Evolutionary conservation across 225 moss, liverwort and hornwort genomes (phyloP).

Genomic region (Straminergon stramineum): DNA sequence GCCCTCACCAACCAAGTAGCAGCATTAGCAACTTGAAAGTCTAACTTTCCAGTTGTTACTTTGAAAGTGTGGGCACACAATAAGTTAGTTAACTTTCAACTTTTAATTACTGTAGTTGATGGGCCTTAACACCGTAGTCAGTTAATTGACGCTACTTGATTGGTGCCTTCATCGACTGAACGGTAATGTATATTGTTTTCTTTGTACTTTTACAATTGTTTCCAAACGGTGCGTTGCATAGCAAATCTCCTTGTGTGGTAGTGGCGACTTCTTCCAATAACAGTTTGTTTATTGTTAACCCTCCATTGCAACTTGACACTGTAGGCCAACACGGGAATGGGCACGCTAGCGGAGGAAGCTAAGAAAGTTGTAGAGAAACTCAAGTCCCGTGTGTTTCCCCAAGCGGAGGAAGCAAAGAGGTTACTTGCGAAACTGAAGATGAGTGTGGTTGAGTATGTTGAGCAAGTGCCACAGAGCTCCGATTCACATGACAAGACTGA

Average conservation of each 20-base stretch:
- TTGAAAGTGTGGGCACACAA: background rate
- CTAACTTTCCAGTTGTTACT: background rate
- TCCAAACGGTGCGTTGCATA: background rate
- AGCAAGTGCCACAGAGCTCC: constrained; percentile 25
- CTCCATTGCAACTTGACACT: background rate
- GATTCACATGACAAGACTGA: background rate
- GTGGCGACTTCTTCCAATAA: background rate
- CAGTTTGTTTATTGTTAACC: background rate
- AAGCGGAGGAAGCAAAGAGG: constrained; percentile 37
- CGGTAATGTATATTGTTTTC: background rate
- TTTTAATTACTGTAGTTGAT: background rate
- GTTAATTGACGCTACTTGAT: background rate
- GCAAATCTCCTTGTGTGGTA: background rate
- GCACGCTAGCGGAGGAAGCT: constrained; percentile 22
- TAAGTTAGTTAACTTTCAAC: background rate
- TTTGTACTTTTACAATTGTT: background rate
- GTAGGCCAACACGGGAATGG: constrained; percentile 43
- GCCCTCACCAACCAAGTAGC: background rate
- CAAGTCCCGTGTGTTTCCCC: constrained; percentile 26
- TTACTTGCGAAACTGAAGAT: constrained; percentile 17
- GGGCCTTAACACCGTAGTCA: background rate
- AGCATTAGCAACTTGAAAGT: background rate
- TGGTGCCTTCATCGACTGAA: background rate
- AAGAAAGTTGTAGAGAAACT: constrained; percentile 27
- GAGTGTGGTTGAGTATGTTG: constrained; percentile 37